These are phyloP conservation scores for Fimicolochytrium jonesii DNA, from an alignment of 192 early-diverging fungal species.

Conservation along the genomic window DNA sequence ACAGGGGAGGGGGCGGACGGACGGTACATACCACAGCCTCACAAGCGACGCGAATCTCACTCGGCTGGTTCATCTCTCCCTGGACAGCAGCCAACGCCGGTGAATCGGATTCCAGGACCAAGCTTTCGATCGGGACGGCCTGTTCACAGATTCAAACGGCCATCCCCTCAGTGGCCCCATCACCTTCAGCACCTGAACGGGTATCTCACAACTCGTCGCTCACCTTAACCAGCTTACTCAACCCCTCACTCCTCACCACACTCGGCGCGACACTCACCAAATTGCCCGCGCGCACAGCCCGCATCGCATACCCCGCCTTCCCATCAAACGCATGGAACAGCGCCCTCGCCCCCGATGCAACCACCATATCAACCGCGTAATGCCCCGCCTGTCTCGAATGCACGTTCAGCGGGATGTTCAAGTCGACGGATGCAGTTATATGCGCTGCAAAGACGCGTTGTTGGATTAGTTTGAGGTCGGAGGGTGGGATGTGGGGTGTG, in stretches of 20 bases:
- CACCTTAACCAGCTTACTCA: slow-evolving; percentile 31
- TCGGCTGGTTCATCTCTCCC: slow-evolving; percentile 27
- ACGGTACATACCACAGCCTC: slow-evolving; percentile 9
- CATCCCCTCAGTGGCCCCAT: too few relatives aligned
- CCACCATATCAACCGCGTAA: slow-evolving; percentile 39
- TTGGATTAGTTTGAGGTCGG: too few relatives aligned
- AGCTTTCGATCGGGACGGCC: slow-evolving; percentile 23
- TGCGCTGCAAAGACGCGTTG: slow-evolving; percentile 30
- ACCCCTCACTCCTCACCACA: slow-evolving; percentile 20
- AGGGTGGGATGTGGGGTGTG: neutral
- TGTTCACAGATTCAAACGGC: slow-evolving; percentile 15
- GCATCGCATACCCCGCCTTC: slow-evolving; percentile 28
- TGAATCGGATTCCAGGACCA: slow-evolving; percentile 52
- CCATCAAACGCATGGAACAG: slow-evolving; percentile 54
- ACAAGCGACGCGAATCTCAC: slow-evolving; percentile 22
- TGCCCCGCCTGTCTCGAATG: slow-evolving; percentile 51
- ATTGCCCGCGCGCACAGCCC: slow-evolving; percentile 25
- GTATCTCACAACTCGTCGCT: slow-evolving; percentile 8
- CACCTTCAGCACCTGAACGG: slow-evolving; percentile 19
- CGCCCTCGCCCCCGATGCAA: slow-evolving; percentile 11
- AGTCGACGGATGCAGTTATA: slow-evolving; percentile 22
- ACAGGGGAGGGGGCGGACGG: too few relatives aligned
- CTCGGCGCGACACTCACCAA: slow-evolving; percentile 37
- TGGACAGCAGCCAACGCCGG: slow-evolving; percentile 42
- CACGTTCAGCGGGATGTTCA: slow-evolving; percentile 37